Percentiles rank a stretch among this genome's conserved stretches.
Evolutionary conservation across 768 basidiomycete genomes (phyloP).

Genomic region (Tubosaeta sp.): DNA sequence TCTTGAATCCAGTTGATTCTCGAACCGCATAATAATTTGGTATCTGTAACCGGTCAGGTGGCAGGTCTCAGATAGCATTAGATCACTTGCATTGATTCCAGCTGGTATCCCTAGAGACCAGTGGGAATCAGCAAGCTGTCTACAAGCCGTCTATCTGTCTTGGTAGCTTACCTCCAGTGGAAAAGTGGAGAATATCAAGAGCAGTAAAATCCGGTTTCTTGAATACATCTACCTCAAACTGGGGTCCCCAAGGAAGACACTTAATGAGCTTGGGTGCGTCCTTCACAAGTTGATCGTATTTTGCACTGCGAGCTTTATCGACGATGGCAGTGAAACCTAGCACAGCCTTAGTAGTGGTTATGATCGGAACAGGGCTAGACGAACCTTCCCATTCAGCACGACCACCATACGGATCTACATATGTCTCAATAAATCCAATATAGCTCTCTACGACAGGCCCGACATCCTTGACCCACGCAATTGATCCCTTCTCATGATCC

Average conservation of each 20-base stretch:
- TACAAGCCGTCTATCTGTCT: no score
- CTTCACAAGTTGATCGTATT: conserved; percentile 74
- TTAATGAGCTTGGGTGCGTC: conserved; percentile 77
- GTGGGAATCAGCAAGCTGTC: not conserved
- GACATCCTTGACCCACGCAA: conserved; percentile 80
- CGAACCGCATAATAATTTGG: conserved; percentile 86
- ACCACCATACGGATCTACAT: conserved; percentile 87
- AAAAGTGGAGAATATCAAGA: conserved; percentile 76
- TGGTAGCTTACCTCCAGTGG: conserved; percentile 78
- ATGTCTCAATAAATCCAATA: conserved; percentile 83
- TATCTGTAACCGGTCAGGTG: conserved; percentile 41
- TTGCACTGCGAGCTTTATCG: conserved; percentile 76
- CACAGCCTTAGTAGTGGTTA: not conserved
- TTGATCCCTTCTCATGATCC: conserved; percentile 74
- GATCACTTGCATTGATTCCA: conserved; percentile 67
- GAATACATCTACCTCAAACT: conserved; percentile 69
- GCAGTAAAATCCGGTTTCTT: conserved; percentile 87
- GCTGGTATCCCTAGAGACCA: conserved; percentile 63
- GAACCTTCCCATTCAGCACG: conserved; percentile 91
- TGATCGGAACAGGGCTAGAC: not conserved
- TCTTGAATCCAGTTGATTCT: conserved; percentile 82
- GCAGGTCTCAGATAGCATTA: not conserved
- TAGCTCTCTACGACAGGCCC: conserved; percentile 87
- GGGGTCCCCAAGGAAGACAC: conserved; percentile 72
- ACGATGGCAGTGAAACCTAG: conserved; percentile 88